phyloP scores from a whole-genome alignment of 495 filamentous ascomycete species.

The Daldinia bambusicola region DNA sequence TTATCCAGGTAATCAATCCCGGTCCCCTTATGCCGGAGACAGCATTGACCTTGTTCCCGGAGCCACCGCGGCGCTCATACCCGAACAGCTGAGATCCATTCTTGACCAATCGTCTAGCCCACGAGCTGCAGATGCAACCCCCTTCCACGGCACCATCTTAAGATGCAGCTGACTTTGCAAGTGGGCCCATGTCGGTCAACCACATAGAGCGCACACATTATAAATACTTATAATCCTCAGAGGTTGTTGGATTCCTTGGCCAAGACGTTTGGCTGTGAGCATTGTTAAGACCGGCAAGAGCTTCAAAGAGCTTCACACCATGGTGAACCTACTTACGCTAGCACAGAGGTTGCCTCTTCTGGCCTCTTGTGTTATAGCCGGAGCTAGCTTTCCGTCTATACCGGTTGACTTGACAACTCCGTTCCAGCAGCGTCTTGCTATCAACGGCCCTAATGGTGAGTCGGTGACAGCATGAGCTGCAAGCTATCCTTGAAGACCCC shows the following conservation, averaged over 20 bases:
- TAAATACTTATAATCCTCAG: conserved; percentile 31
- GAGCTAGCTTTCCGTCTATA: conserved; percentile 61
- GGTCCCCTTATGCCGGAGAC: conserved; percentile 18
- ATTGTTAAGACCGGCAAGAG: neutral
- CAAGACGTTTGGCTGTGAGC: conserved; percentile 10
- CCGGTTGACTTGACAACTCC: conserved; percentile 67
- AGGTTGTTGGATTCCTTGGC: conserved; percentile 14
- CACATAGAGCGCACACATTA: conserved; percentile 29
- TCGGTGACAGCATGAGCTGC: conserved; percentile 6
- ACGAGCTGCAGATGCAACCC: conserved; percentile 30
- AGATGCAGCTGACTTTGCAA: conserved; percentile 29
- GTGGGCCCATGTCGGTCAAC: conserved; percentile 26
- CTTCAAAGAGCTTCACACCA: conserved; percentile 7
- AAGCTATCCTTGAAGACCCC: neutral
- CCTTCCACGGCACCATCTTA: conserved; percentile 18
- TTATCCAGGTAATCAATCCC: conserved; percentile 26
- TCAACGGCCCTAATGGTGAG: conserved; percentile 66
- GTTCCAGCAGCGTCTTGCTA: conserved; percentile 65
- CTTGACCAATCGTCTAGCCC: conserved; percentile 41
- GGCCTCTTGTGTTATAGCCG: conserved; percentile 54
- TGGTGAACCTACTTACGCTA: conserved; percentile 27
- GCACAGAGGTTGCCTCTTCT: conserved; percentile 55
- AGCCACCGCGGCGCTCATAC: neutral
- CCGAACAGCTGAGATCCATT: conserved; percentile 2
- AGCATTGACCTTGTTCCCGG: conserved; percentile 18